Evolutionary conservation across 805 yeast genomes (phyloP), one percentile per base, ranked within the genome.

Genomic region (Monosporozyma yasuniensis): DNA sequence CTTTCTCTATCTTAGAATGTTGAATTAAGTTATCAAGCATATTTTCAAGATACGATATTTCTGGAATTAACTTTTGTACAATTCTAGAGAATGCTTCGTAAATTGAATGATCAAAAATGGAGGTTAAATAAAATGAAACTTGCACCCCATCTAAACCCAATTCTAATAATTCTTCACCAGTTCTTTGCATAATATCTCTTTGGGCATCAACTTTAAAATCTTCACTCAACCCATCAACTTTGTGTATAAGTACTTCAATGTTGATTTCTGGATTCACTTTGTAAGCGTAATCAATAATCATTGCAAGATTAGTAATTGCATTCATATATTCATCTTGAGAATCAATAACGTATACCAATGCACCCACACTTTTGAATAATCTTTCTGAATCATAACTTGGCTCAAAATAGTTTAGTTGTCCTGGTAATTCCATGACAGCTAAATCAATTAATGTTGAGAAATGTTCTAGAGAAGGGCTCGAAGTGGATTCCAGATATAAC

Each of bases 51-150:
- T 84, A 80, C 2, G 96, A 95, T 46, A 90, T 73, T 61, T 93
- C 97, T 16, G 89, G 86, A 30, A 93, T 85, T 52, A 91, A 73
- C 57, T 90, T 89, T 61, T 93, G 98, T 5, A 91, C 89, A 47
- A 93, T 89, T 59, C 96, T 76, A 14, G 96, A 85, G 59, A 93
- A 87, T 1, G 97, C 97, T 66, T 91, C 99, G 64, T 90, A 89
- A 44, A 93, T 88, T 18, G 96, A 86, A 66, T 90, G 96, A 66
- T 93, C 98, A 66, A 90, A 91, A 42, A 93, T 91, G 1, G 96
- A 85, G 1, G 99, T 93, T 59, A 88, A 73, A 66, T 93, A 93
- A 66, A 88, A 93, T 3, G 91, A 81, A 2, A 91, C 85, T 61
- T 88, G 93, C 16, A 89, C 95, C 21, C 93, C 95, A 60, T 89